These are phyloP conservation scores for Solanum neorickii DNA, from an alignment of 257 asterid species.

Conservation along the genomic window DNA sequence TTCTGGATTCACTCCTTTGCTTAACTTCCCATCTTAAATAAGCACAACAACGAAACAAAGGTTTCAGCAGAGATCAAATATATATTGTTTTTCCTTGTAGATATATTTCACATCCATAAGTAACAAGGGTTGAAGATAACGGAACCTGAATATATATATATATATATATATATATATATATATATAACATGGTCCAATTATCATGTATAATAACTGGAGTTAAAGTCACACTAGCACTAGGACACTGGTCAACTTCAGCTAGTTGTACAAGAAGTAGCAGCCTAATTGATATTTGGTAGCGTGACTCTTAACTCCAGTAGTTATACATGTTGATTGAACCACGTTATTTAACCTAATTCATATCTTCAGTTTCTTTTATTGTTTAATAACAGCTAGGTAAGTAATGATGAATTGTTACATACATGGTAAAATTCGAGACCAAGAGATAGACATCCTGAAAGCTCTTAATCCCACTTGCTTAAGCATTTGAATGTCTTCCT, in stretches of 20 bases:
- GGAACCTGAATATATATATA: too few species aligned
- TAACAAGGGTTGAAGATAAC: neutral
- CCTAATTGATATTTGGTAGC: neutral
- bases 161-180: too few species aligned
- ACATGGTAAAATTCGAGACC: constrained; percentile 30
- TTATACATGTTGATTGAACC: neutral
- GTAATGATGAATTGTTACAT: neutral
- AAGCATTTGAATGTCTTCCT: constrained; percentile 8
- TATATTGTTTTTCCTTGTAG: neutral
- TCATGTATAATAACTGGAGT: neutral
- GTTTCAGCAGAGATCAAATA: neutral
- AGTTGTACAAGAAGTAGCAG: neutral
- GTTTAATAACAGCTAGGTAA: neutral
- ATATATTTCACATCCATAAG: neutral
- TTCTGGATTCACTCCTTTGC: constrained; percentile 17
- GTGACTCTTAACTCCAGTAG: neutral
- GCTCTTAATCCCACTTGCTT: constrained; percentile 5
- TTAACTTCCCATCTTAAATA: constrained; percentile 18
- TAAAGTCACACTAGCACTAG: too few species aligned
- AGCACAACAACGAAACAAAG: neutral
- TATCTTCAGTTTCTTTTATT: neutral
- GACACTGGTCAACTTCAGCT: neutral
- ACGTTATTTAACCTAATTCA: neutral
- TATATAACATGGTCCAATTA: too few species aligned
- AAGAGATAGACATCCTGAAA: constrained; percentile 24